These are phyloP conservation scores for Apiotrichum montevideense DNA, from an alignment of 1,284 basidiomycete species.

Conservation along the genomic window DNA sequence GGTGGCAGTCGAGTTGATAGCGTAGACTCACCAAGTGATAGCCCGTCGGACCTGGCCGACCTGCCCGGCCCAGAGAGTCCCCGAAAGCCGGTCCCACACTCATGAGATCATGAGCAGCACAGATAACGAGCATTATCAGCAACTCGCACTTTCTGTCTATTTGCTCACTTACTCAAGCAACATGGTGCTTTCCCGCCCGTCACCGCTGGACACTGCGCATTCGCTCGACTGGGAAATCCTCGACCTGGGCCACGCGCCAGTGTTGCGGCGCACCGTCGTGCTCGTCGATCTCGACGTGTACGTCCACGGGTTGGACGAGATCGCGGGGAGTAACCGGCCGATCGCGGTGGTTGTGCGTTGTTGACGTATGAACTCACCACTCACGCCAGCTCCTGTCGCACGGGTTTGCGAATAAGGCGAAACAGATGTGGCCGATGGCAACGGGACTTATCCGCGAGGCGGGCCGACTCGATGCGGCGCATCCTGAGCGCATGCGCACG, in stretches of 20 bases:
- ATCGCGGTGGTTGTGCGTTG: conserved; percentile 26
- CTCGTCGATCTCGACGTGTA: conserved; percentile 32
- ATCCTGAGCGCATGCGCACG: conserved; percentile 8
- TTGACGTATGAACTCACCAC: too few relatives aligned
- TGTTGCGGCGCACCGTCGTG: conserved; percentile 1
- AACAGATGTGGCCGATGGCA: conserved; percentile 31
- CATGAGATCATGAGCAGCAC: too few relatives aligned
- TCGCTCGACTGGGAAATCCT: neutral
- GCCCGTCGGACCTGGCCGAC: too few relatives aligned
- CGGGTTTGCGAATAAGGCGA: conserved; percentile 31
- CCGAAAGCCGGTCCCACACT: too few relatives aligned
- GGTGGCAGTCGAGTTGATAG: too few relatives aligned
- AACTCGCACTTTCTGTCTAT: too few relatives aligned
- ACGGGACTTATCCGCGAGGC: conserved; percentile 30
- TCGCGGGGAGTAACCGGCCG: conserved; percentile 22
- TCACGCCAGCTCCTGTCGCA: conserved; percentile 32
- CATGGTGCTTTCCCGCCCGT: too few relatives aligned
- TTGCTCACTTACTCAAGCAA: too few relatives aligned
- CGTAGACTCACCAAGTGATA: too few relatives aligned
- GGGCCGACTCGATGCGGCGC: neutral
- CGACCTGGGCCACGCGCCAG: neutral
- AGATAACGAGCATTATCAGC: too few relatives aligned
- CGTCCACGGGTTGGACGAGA: conserved; percentile 40
- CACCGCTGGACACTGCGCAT: too few relatives aligned
- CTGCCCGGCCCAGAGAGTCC: too few relatives aligned